Percentiles rank a stretch among this genome's conserved stretches.
phyloP scores from a whole-genome alignment of 2,329 filamentous ascomycete species.

The Aspergillus melleus region DNA sequence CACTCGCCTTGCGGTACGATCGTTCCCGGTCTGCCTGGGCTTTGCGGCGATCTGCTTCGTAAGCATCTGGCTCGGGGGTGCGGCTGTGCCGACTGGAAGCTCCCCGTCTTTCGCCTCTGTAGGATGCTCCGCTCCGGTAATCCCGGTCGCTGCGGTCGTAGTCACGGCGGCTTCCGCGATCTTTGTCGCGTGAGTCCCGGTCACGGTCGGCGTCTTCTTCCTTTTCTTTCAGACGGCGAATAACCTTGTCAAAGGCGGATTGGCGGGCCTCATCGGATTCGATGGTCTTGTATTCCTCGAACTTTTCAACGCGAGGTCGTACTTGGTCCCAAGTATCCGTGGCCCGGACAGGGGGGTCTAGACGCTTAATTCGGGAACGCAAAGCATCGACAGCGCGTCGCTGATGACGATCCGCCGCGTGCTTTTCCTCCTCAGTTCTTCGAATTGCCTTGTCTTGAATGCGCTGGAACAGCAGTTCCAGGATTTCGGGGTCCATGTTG shows the following conservation, averaged over 20 bases:
- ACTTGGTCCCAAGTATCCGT: constrained; percentile 89
- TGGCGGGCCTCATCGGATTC: constrained; percentile 79
- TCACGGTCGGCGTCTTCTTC: constrained; percentile 75
- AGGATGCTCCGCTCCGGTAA: constrained; percentile 46
- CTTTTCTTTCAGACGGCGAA: constrained; percentile 87
- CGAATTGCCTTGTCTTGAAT: constrained; percentile 83
- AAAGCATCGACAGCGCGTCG: constrained; percentile 81
- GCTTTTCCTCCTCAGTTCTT: constrained; percentile 80
- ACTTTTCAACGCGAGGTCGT: constrained; percentile 73
- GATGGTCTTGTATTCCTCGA: constrained; percentile 80
- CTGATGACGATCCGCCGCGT: constrained; percentile 78
- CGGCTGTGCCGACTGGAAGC: constrained; percentile 66
- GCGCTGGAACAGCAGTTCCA: constrained; percentile 81
- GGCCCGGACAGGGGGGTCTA: constrained; percentile 77
- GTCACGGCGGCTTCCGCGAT: constrained; percentile 52
- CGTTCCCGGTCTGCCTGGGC: constrained; percentile 92
- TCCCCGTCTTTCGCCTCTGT: constrained; percentile 40
- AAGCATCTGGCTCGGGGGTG: constrained; percentile 88
- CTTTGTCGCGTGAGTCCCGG: constrained; percentile 50
- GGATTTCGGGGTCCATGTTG: constrained; percentile 77
- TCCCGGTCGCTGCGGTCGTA: constrained; percentile 56
- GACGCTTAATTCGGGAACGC: constrained; percentile 80
- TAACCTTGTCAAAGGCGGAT: constrained; percentile 85
- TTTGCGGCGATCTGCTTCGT: constrained; percentile 92
- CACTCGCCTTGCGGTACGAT: constrained; percentile 81